Conservation (phyloP, 768 basidiomycete species). For the Ephemerocybe angulata region DNA sequence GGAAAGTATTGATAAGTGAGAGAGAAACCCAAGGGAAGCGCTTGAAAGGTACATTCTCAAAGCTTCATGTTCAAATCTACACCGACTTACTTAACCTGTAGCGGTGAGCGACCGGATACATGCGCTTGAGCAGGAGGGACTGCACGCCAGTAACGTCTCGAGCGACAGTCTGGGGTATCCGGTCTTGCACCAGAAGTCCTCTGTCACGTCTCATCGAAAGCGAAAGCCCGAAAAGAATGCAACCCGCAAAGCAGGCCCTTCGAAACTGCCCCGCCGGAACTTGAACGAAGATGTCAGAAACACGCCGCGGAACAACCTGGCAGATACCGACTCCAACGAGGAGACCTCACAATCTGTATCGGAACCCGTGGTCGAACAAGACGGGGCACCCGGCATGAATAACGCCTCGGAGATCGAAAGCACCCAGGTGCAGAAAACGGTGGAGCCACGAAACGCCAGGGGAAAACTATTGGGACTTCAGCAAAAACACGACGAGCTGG, state of each 20-base stretch:
- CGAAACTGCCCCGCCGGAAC: not conserved
- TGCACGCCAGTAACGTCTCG: too few relatives aligned
- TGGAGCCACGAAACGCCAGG: not conserved
- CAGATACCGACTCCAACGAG: not conserved
- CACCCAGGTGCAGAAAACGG: not conserved
- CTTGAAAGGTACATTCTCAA: not conserved
- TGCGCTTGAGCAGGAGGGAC: too few relatives aligned
- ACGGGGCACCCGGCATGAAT: too few relatives aligned
- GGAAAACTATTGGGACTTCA: not conserved
- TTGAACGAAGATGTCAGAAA: not conserved
- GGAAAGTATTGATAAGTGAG: slow-evolving; percentile 27
- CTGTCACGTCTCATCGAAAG: too few relatives aligned
- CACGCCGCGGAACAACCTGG: too few relatives aligned
- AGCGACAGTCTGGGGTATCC: too few relatives aligned
- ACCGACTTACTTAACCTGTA: too few relatives aligned
- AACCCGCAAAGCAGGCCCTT: too few relatives aligned
- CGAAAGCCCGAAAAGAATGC: too few relatives aligned
- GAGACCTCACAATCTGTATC: not conserved
- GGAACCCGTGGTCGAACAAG: not conserved
- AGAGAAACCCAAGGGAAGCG: not conserved
- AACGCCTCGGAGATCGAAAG: not conserved
- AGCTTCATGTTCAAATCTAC: too few relatives aligned
- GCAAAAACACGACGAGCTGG: not conserved
- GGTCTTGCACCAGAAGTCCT: too few relatives aligned
- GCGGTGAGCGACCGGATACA: too few relatives aligned